Base-by-base conservation (phyloP, 2,329 filamentous ascomycete species). In the Paecilomyces formosus region DNA sequence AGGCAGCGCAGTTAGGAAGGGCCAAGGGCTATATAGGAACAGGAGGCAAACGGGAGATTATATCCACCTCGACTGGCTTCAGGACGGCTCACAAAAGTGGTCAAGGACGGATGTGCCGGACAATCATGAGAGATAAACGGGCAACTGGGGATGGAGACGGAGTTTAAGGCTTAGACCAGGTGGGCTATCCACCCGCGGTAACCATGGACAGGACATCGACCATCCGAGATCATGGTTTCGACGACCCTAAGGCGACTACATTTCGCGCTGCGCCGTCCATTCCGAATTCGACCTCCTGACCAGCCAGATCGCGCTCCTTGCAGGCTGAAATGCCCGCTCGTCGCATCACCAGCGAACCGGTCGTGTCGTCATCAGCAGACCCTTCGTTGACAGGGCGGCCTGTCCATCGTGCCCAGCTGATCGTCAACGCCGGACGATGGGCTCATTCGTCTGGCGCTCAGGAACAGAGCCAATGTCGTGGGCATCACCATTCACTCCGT, bases 311-410 rank as follows among this genome's bases (percentile, higher is more conserved):
- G 22, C 12, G 21, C 56, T 55, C 28, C 52, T 45, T 30, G 21
- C 51, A 52, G 31, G 33, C 31, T 51, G 33, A 55, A 24, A 39
- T 15, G 24, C 50, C 50, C 22, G 22, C 22, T 28, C 21, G 50
- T 52, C 50, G 50, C 50, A 52, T 52, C 50, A 52, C 50, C 26
- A 24, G 12, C 50, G 21, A 12, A 12, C 28, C 18, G 39, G 57
- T 50, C 45, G 39, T 52, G 57, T 55, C 50, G 50, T 52, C 50
- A 52, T 52, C 50, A 52, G 21, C 50, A 52, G 50, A 52, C 50
- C 22, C 22, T 52, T 28, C 26, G 50, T 28, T 45, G 12, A 28
- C 49, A 52, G 21, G 21, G 18, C 21, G 4, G 21, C 50, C 15
- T 18, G 39, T n/a, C n/a, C 39, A 6, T 52, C 50, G 22, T 28